Evolutionary conservation across 2,329 filamentous ascomycete species (phyloP), one percentile per base, ranked within the genome.

Genomic region (Colletotrichum cuscutae): DNA sequence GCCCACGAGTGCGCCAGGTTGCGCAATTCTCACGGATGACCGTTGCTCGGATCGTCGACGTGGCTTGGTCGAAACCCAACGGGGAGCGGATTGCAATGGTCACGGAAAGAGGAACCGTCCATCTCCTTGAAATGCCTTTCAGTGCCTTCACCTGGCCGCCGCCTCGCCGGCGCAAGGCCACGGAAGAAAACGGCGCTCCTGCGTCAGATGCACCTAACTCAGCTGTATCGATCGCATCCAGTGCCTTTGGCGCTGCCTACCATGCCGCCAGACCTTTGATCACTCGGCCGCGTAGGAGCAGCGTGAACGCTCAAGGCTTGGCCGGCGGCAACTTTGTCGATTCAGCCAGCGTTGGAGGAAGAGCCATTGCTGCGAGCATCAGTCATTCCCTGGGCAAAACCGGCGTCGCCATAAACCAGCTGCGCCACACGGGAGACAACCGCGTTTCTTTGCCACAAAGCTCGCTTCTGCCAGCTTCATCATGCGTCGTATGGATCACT

Each of bases 31-130:
- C 94, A 24, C 92, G 97, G 53, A 93, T 98, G 89, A 98, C 96
- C 2, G 93, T 96, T 61, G 95, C 97, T 3, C 93, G 94, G 66
- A 94, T 98, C 68, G 90, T 98, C 26, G 96, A 98, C 78, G 94
- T 98, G 54, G 91, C 92, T 3, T 99, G 97, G 97, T 93, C 93
- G 1, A 89, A 90, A 67, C 94, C 94, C 4, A 92, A 92, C 68
- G 94, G 94, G 26, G 94, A 97, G 79, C 92, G 94, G 71, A 85
- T 97, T 52, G 96, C 95, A 1, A 92, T 99, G 84, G 91, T 98
- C 30, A 98, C 97, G 0, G 95, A 97, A 78, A 94, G 95, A 77
- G 95, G 96, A n/a, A 99, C 97, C 9, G 92, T 98, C 12, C 97
- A 99, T 82, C 89, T 98, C 56, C 92, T 98, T 75, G 94, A 98